phyloP scores from a whole-genome alignment of 23 red algal genomes.

The Gracilaria gracilis region DNA sequence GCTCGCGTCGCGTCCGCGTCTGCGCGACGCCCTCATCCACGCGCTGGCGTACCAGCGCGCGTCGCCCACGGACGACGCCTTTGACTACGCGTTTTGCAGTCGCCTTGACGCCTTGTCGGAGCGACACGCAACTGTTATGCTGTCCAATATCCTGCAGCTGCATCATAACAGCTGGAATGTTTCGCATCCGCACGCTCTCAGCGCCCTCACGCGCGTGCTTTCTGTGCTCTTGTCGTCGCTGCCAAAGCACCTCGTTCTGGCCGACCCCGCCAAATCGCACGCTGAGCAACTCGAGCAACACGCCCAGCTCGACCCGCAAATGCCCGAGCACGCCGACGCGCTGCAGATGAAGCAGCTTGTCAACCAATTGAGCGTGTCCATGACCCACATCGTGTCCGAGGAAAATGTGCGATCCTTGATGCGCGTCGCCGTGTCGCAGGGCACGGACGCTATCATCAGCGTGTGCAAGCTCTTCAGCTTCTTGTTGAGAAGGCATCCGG shows the following conservation, averaged over 20 bases:
- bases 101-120: not conserved
- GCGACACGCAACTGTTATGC: constrained; percentile 2
- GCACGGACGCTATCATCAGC: constrained; percentile 27
- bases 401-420: constrained; percentile 58
- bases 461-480: constrained; percentile 77
- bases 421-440: constrained; percentile 40
- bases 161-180: constrained; percentile 26
- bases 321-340: too few relatives aligned
- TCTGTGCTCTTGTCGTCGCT: constrained; percentile 38
- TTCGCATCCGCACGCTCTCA: not conserved
- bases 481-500: constrained; percentile 35
- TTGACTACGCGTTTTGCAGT: constrained; percentile 14
- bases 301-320: too few relatives aligned
- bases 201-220: constrained; percentile 32
- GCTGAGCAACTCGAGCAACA: too few relatives aligned
- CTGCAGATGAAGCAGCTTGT: constrained; percentile 27
- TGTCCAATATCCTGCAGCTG: constrained; percentile 55
- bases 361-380: constrained; percentile 7
- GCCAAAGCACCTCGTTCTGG: constrained; percentile 37
- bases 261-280: not conserved
- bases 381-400: constrained; percentile 56
- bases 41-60: not conserved
- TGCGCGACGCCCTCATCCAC: not conserved
- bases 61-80: not conserved
- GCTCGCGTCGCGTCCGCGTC: not conserved